Evolutionary conservation across 116 monocot species (phyloP).

Genomic region (Cymodocea nodosa): DNA sequence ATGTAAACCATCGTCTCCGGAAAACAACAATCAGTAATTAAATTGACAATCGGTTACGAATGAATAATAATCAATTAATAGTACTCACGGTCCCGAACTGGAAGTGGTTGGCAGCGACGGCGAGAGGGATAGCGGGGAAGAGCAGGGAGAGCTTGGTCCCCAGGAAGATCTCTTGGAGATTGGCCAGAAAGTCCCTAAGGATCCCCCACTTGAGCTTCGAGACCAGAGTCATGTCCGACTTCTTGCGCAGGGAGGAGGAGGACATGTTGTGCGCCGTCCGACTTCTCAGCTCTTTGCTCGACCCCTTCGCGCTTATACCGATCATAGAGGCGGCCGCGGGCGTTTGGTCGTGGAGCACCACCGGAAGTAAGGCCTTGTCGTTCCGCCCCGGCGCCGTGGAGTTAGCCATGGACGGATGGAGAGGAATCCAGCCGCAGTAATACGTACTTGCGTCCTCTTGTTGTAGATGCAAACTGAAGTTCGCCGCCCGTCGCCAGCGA

Average conservation of each 20-base stretch:
- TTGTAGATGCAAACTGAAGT: too few species aligned
- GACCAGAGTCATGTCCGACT: slow-evolving; percentile 34
- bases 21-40: too few species aligned
- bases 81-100: slow-evolving; percentile 21
- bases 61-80: neutral
- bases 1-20: too few species aligned
- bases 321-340: too few species aligned
- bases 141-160: slow-evolving; percentile 65
- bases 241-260: slow-evolving; percentile 28
- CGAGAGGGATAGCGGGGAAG: slow-evolving; percentile 57
- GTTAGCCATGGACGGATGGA: too few species aligned
- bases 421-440: too few species aligned
- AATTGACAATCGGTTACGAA: too few species aligned
- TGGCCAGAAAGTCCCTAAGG: slow-evolving; percentile 19
- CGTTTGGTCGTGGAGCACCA: too few species aligned
- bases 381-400: too few species aligned
- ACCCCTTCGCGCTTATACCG: neutral
- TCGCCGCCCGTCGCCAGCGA: too few species aligned
- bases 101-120: slow-evolving; percentile 31
- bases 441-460: too few species aligned
- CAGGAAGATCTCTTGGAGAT: slow-evolving; percentile 50
- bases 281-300: slow-evolving; percentile 15
- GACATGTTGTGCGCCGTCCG: slow-evolving; percentile 37
- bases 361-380: too few species aligned
- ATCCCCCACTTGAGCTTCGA: slow-evolving; percentile 16